Percentiles rank a stretch among this genome's conserved stretches.
phyloP scores from a whole-genome alignment of 257 asterid genomes.

The Nicotiana obtusifolia region DNA sequence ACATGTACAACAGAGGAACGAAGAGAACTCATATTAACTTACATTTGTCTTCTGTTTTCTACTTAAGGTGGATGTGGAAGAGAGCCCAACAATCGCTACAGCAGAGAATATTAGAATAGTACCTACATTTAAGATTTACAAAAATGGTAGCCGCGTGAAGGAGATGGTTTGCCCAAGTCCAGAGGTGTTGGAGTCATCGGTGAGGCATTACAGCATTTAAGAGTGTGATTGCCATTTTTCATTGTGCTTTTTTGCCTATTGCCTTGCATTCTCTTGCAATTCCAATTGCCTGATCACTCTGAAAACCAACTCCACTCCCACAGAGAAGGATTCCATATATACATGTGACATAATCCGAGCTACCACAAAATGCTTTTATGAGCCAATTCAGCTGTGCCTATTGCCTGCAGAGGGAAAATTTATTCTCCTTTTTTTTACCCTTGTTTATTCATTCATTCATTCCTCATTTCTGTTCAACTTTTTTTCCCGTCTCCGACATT shows the following conservation, averaged over 20 bases:
- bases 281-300: slow-evolving; percentile 13
- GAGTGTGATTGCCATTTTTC: not conserved
- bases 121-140: slow-evolving; percentile 61
- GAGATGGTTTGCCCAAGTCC: slow-evolving; percentile 53
- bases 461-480: slow-evolving; percentile 6
- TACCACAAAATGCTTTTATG: not conserved
- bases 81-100: slow-evolving; percentile 36
- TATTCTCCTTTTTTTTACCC: slow-evolving; percentile 11
- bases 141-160: slow-evolving; percentile 40
- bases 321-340: not conserved
- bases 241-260: slow-evolving; percentile 20
- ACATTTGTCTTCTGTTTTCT: not conserved
- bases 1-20: not conserved
- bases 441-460: slow-evolving; percentile 10
- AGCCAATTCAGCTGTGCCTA: not conserved
- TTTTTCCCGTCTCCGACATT: not conserved
- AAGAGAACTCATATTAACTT: not conserved
- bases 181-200: slow-evolving; percentile 49
- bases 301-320: not conserved
- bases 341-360: not conserved
- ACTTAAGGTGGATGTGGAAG: slow-evolving; percentile 59
- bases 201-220: slow-evolving; percentile 13
- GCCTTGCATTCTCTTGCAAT: slow-evolving; percentile 16
- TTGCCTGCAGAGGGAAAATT: not conserved
- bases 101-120: slow-evolving; percentile 47